A percentile compares a stretch with the other conserved stretches of the same genome.
Conservation (phyloP, 78 protist genomes). For the Guillardia theta region DNA sequence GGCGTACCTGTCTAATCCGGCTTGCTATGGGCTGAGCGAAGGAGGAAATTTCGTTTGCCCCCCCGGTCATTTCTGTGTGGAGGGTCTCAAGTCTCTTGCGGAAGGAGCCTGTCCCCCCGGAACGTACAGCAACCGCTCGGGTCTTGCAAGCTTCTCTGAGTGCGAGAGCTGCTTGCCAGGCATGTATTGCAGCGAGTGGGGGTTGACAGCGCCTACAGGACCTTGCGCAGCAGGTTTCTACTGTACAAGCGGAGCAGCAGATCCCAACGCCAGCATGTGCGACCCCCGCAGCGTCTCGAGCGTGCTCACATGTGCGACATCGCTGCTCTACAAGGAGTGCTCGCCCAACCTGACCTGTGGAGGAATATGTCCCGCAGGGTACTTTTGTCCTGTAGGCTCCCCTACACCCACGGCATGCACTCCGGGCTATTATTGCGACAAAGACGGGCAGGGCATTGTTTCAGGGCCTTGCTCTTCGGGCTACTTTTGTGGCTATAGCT, state of each 20-base stretch:
- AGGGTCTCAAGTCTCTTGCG: background rate
- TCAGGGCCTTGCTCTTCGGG: constrained; percentile 42
- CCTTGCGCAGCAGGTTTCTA: background rate
- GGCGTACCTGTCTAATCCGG: background rate
- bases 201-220: background rate
- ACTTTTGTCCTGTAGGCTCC: background rate
- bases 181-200: background rate
- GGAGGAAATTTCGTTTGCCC: background rate
- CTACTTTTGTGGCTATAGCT: constrained; percentile 48
- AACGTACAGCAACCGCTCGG: background rate
- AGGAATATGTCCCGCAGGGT: background rate
- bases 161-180: constrained; percentile 15
- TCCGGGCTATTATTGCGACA: constrained; percentile 34
- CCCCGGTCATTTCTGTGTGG: constrained; percentile 46
- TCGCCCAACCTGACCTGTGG: background rate
- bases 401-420: background rate
- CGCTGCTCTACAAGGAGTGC: no score
- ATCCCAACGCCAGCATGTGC: background rate
- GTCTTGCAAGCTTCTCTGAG: background rate
- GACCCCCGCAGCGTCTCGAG: background rate
- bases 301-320: no score
- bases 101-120: constrained; percentile 16
- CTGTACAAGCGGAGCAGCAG: constrained; percentile 11
- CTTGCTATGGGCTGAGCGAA: background rate
- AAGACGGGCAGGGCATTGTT: background rate